phyloP scores from a whole-genome alignment of 2,329 filamentous ascomycete species.

The Hortaea werneckii region DNA sequence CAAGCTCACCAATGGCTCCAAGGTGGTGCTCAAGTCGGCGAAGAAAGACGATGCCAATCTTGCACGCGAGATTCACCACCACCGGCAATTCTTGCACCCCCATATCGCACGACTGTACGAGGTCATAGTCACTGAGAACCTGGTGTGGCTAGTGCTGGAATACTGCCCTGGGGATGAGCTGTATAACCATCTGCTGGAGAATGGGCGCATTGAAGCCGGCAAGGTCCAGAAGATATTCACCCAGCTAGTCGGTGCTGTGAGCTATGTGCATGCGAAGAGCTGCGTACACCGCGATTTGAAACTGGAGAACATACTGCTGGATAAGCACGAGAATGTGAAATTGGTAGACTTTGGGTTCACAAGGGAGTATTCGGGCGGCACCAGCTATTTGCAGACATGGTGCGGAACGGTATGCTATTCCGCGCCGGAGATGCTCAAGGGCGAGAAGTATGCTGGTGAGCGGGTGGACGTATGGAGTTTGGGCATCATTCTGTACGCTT shows the following conservation, averaged over 20 bases:
- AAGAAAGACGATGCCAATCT: conserved; percentile 94
- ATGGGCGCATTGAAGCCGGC: conserved; percentile 71
- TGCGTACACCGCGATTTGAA: conserved; percentile 97
- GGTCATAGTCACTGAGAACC: conserved; percentile 87
- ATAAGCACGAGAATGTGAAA: conserved; percentile 96
- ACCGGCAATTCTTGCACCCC: conserved; percentile 93
- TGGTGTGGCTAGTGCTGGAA: conserved; percentile 95
- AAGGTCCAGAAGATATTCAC: conserved; percentile 95
- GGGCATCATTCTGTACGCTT: conserved; percentile 73
- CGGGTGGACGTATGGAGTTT: conserved; percentile 96
- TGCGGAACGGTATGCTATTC: conserved; percentile 97
- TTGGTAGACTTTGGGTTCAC: conserved; percentile 97
- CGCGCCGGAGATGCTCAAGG: conserved; percentile 95
- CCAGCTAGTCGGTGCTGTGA: conserved; percentile 87
- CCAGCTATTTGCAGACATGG: conserved; percentile 92
- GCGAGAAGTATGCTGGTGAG: conserved; percentile 94
- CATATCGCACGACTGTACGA: conserved; percentile 96
- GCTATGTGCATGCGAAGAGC: conserved; percentile 87
- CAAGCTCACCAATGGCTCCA: conserved; percentile 97
- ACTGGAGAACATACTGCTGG: conserved; percentile 88
- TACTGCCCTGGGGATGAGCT: conserved; percentile 95
- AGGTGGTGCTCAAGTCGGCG: conserved; percentile 97
- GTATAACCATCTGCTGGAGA: conserved; percentile 85
- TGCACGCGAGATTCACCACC: conserved; percentile 94
- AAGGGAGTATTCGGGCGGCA: conserved; percentile 88